Evolutionary conservation across 208 protist species (phyloP).

Genomic region (Trypanosoma mega): DNA sequence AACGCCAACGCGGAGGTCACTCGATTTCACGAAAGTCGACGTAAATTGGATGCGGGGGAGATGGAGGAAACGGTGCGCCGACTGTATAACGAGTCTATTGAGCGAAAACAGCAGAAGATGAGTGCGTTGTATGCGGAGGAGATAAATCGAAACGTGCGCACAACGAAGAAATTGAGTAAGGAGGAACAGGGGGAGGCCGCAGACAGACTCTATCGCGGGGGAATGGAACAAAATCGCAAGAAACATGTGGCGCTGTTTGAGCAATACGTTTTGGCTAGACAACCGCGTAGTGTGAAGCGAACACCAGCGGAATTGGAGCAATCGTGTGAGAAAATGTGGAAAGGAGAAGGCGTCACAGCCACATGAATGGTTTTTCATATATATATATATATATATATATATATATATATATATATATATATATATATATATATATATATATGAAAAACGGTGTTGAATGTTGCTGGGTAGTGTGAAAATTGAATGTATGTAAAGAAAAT

Average conservation of each 20-base stretch:
- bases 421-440: too few relatives aligned
- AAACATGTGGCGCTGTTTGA: constrained; percentile 79
- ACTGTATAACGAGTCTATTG: constrained; percentile 75
- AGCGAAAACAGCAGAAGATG: constrained; percentile 49
- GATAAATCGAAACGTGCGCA: constrained; percentile 23
- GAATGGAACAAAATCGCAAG: constrained; percentile 73
- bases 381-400: not conserved
- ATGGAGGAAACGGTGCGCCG: constrained; percentile 51
- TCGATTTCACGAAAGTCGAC: constrained; percentile 40
- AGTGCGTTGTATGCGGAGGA: constrained; percentile 43
- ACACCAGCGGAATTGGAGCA: constrained; percentile 36
- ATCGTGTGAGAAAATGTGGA: constrained; percentile 59
- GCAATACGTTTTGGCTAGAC: constrained; percentile 58
- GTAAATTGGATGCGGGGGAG: constrained; percentile 34
- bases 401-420: not conserved
- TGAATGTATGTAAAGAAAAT: too few relatives aligned
- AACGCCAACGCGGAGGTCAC: constrained; percentile 48
- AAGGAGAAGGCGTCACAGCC: constrained; percentile 50
- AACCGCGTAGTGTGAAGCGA: constrained; percentile 24
- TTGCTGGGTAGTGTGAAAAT: too few relatives aligned
- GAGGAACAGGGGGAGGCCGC: constrained; percentile 40
- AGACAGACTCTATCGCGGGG: constrained; percentile 63
- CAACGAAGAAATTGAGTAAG: constrained; percentile 36
- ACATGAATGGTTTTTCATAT: not conserved
- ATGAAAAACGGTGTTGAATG: too few relatives aligned